Conservation (phyloP, 2,329 filamentous ascomycete species). For the Fusarium sp. region DNA sequence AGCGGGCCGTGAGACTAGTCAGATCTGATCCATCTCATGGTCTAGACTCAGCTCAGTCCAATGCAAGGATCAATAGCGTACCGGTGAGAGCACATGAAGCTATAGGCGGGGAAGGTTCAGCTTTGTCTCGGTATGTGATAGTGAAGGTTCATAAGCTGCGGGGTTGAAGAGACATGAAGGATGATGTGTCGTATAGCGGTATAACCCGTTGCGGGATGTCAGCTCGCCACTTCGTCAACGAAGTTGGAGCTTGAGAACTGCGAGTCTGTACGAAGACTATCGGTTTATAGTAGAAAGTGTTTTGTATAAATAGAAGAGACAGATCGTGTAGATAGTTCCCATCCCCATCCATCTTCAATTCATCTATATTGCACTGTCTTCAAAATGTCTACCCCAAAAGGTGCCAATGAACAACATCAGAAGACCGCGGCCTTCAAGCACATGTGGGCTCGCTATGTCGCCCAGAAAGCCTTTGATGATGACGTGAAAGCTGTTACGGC, state of each 20-base stretch:
- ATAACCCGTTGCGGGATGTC: neutral
- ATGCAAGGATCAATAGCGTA: neutral
- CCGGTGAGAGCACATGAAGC: neutral
- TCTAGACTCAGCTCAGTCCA: conserved; percentile 1
- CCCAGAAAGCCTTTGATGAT: neutral
- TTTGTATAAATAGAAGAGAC: too few species aligned
- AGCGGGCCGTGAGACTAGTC: conserved; percentile 17
- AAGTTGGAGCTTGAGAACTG: neutral
- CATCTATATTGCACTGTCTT: too few species aligned
- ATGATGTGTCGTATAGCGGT: neutral
- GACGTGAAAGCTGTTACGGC: neutral
- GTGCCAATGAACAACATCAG: too few species aligned
- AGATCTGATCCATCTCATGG: neutral
- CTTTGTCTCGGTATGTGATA: conserved; percentile 2
- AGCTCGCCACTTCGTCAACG: conserved; percentile 2
- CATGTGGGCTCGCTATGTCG: conserved; percentile 1
- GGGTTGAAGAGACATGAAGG: neutral
- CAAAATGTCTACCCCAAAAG: too few species aligned
- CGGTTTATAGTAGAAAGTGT: too few species aligned
- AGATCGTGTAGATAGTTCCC: too few species aligned
- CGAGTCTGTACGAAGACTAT: too few species aligned
- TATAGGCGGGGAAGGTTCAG: neutral
- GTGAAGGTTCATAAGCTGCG: neutral
- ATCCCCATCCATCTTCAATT: too few species aligned
- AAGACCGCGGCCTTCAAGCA: neutral